Conservation (phyloP, 116 monocot genomes). For the Zostera marina region DNA sequence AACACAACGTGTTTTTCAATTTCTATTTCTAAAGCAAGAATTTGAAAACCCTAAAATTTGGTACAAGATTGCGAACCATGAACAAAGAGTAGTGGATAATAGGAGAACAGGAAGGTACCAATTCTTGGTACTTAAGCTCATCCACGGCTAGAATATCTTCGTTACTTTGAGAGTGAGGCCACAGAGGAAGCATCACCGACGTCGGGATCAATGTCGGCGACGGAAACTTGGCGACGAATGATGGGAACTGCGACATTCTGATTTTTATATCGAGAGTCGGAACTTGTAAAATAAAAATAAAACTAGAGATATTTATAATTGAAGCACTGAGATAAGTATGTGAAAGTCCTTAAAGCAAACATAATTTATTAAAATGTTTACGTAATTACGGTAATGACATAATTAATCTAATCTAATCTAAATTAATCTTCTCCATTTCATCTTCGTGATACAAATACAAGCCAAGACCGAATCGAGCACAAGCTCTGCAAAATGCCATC, state of each 20-base stretch:
- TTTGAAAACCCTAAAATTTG: no score
- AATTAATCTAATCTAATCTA: no score
- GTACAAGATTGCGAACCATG: neutral
- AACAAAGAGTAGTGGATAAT: neutral
- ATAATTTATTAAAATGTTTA: no score
- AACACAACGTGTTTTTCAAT: no score
- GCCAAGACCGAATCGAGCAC: slow-evolving; percentile 81
- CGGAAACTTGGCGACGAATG: slow-evolving; percentile 71
- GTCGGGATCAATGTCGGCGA: slow-evolving; percentile 54
- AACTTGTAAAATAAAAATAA: neutral
- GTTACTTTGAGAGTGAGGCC: slow-evolving; percentile 49
- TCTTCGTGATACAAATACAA: slow-evolving; percentile 78
- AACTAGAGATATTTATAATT: no score
- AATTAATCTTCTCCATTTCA: slow-evolving; percentile 2
- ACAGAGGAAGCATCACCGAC: slow-evolving; percentile 50
- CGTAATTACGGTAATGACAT: no score
- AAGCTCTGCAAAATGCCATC: slow-evolving; percentile 66
- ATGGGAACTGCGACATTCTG: slow-evolving; percentile 66
- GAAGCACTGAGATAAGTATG: no score
- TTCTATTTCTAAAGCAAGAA: no score
- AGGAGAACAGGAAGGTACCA: slow-evolving; percentile 15
- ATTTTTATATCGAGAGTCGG: no score
- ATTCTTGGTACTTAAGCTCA: slow-evolving; percentile 69
- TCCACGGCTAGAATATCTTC: slow-evolving; percentile 76
- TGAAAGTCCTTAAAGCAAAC: no score